These are phyloP conservation scores for Cutaneotrichosporon sp. DNA, from an alignment of 1,284 basidiomycete genomes.

Conservation along the genomic window DNA sequence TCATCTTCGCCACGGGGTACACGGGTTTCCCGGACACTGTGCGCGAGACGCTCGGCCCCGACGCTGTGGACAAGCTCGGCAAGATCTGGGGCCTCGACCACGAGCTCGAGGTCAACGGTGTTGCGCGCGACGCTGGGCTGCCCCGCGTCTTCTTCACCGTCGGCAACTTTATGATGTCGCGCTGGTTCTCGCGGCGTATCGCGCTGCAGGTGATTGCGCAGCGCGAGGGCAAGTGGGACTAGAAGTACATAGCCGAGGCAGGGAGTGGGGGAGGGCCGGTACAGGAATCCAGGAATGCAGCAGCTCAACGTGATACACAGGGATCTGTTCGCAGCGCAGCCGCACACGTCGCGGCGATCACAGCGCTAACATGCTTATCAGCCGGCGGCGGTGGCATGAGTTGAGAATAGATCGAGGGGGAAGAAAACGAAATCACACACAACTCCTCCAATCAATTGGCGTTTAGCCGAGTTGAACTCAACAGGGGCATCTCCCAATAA, in stretches of 20 bases:
- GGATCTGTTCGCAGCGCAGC: neutral
- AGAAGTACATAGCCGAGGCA: slow-evolving; percentile 9
- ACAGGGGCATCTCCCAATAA: neutral
- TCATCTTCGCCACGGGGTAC: slow-evolving; percentile 68
- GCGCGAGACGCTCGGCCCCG: slow-evolving; percentile 58
- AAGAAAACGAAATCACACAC: no score
- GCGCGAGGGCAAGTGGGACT: slow-evolving; percentile 60
- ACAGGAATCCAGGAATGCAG: neutral
- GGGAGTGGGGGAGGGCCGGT: neutral
- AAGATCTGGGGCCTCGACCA: slow-evolving; percentile 62
- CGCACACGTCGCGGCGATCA: no score
- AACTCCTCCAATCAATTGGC: no score
- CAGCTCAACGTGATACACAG: neutral
- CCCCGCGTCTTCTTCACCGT: slow-evolving; percentile 35
- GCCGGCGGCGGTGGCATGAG: neutral
- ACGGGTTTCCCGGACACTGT: slow-evolving; percentile 53
- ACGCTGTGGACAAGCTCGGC: slow-evolving; percentile 57
- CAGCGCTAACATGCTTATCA: neutral
- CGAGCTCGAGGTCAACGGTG: slow-evolving; percentile 62
- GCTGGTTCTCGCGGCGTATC: slow-evolving; percentile 63
- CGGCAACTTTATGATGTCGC: slow-evolving; percentile 61
- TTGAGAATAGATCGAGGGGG: no score
- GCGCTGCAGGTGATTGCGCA: slow-evolving; percentile 66
- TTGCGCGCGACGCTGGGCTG: slow-evolving; percentile 60
- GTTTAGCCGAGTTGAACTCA: no score